Base-by-base conservation (phyloP, 1,284 basidiomycete species). In the Sanghuangporus weigelae region DNA sequence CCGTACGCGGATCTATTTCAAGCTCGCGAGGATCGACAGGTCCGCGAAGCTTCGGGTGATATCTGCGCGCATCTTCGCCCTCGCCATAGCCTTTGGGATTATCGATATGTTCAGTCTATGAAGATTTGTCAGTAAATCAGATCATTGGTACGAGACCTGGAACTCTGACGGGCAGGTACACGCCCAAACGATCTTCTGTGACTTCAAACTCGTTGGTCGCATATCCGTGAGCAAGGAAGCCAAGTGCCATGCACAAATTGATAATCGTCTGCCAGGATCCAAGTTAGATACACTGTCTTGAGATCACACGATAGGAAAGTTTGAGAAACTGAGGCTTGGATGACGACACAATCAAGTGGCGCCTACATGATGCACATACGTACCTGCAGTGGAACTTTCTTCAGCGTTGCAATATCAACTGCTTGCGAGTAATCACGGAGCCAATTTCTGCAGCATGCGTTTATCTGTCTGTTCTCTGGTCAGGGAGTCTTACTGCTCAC, bases 161-260 rank as follows among this genome's bases (percentile, higher is more conserved):
- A 57, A 46, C 0, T 71, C 81, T 36, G 59, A 87, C 86, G 1
- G 93, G 92, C 36, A 95, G 85, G 75, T 98, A 97, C 44, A 87
- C 86, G 1, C 92, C 94, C 4, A 97, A 83, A 26, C 95, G 83
- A 64, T 96, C 94, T 39, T 81, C 78, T 0, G 95, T 98, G 54
- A 97, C 92, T 75, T 97, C 93, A 69, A 97, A 97, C 74, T 95
- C 93, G 58, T 82, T 77, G 0, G 90, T 92, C 16, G 88, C 90
- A 72, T 93, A 94, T 7, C 93, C 93, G 74, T 94, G 86, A 26
- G 92, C 91, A 75, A 90, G 73, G 73, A 93, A 93, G n/a, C 92
- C 92, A 56, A 95, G 85, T n/a, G 84, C 90, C 88, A 95, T 94
- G 76, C 86, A 84, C 26, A 96, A 76, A 72, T 95, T 96, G 73